These are phyloP conservation scores for Telfairia occidentalis DNA, from an alignment of 331 rosid species.

Conservation along the genomic window DNA sequence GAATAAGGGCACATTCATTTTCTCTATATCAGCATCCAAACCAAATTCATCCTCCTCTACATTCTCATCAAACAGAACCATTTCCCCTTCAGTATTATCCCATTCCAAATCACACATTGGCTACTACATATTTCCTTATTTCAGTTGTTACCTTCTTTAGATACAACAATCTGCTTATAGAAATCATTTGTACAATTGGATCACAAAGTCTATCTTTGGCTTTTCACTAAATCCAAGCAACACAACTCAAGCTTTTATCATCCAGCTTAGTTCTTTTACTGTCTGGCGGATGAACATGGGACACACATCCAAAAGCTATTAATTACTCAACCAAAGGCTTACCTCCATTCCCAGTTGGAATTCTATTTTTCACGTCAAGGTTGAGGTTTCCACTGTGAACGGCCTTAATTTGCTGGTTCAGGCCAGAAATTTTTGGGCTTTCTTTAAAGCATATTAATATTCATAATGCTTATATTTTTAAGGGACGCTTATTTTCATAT, in stretches of 20 bases:
- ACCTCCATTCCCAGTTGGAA: no score
- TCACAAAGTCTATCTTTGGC: not conserved
- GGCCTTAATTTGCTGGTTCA: no score
- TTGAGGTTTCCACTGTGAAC: no score
- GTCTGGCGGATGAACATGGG: no score
- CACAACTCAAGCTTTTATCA: not conserved
- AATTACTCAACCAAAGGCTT: no score
- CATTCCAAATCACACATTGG: not conserved
- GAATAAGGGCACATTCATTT: not conserved
- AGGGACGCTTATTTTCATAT: no score
- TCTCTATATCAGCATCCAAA: not conserved
- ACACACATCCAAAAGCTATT: no score
- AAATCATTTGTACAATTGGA: not conserved
- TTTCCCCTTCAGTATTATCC: not conserved
- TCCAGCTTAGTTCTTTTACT: not conserved
- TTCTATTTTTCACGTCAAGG: no score
- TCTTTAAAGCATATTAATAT: no score
- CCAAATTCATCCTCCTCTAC: not conserved
- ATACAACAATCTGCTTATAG: not conserved
- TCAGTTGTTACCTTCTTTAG: not conserved
- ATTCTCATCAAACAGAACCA: not conserved
- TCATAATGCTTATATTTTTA: no score
- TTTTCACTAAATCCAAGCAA: not conserved
- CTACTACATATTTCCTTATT: not conserved
- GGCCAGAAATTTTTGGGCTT: no score